A percentile compares a stretch with the other conserved stretches of the same genome.
phyloP scores from a whole-genome alignment of 257 asterid genomes.

The Galeopsis tetrahit region DNA sequence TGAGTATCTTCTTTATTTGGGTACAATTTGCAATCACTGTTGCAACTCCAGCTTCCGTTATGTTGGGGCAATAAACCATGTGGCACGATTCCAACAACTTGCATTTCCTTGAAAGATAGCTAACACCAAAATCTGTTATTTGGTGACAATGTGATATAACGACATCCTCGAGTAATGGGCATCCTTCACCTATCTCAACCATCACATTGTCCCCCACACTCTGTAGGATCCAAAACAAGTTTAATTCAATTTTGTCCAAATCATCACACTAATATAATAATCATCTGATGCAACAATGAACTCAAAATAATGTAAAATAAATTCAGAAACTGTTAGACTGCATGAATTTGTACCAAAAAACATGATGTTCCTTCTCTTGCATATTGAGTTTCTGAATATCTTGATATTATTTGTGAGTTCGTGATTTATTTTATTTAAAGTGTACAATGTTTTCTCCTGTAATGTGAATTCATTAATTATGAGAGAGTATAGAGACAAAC shows the following conservation, averaged over 20 bases:
- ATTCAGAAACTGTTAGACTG: background rate
- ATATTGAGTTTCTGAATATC: constrained; percentile 1
- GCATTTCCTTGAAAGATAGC: constrained; percentile 63
- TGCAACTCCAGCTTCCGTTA: constrained; percentile 71
- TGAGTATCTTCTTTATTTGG: constrained; percentile 67
- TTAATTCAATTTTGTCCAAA: background rate
- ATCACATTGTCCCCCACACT: constrained; percentile 72
- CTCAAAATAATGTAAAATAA: background rate
- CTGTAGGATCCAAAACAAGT: constrained; percentile 40
- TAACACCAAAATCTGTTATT: constrained; percentile 68
- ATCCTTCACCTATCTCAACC: constrained; percentile 73
- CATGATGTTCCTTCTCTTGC: background rate
- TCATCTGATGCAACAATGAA: background rate
- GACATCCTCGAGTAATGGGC: constrained; percentile 73
- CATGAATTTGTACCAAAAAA: too few relatives aligned
- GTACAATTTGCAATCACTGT: constrained; percentile 66
- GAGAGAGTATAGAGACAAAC: constrained; percentile 42
- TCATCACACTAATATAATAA: background rate
- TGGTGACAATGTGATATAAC: constrained; percentile 88
- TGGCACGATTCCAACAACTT: constrained; percentile 66
- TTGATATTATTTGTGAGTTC: background rate
- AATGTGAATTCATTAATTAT: constrained; percentile 6
- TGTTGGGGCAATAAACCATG: constrained; percentile 82
- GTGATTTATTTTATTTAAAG: background rate
- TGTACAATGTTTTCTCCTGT: background rate